Evolutionary conservation across 345 rosid genomes (phyloP).

Genomic region (Melaleuca alternifolia): DNA sequence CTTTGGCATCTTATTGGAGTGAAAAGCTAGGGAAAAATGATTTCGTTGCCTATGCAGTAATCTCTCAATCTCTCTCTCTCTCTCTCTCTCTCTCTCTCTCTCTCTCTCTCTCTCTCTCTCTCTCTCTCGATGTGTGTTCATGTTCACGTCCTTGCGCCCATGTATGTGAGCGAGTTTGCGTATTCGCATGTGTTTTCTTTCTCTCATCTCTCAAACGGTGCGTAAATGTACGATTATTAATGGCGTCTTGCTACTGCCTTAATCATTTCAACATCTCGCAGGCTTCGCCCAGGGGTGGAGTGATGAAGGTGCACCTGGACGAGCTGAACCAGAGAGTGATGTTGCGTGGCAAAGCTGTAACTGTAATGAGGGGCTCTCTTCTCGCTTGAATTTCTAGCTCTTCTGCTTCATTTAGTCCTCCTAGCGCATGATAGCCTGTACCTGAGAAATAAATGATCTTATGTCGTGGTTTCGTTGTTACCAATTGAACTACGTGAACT

Average conservation of each 20-base stretch:
- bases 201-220: not conserved
- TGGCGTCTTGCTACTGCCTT: not conserved
- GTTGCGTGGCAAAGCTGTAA: slow-evolving; percentile 54
- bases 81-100: not conserved
- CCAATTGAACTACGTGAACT: too few species aligned
- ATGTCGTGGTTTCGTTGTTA: not conserved
- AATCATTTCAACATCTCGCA: too few species aligned
- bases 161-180: too few species aligned
- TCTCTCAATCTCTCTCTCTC: not conserved
- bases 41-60: slow-evolving; percentile 50
- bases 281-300: slow-evolving; percentile 71
- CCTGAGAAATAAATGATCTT: not conserved
- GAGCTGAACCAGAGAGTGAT: slow-evolving; percentile 41
- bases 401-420: not conserved
- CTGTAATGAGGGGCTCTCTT: slow-evolving; percentile 58
- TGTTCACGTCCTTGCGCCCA: too few species aligned
- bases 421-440: not conserved
- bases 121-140: not conserved
- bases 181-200: too few species aligned
- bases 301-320: slow-evolving; percentile 35
- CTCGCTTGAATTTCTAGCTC: slow-evolving; percentile 22
- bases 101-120: too few species aligned
- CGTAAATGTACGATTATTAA: not conserved
- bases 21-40: slow-evolving; percentile 41
- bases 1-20: slow-evolving; percentile 64